These are phyloP conservation scores for Fusarium sp. DNA, from an alignment of 2,329 filamentous ascomycete genomes.

Conservation along the genomic window DNA sequence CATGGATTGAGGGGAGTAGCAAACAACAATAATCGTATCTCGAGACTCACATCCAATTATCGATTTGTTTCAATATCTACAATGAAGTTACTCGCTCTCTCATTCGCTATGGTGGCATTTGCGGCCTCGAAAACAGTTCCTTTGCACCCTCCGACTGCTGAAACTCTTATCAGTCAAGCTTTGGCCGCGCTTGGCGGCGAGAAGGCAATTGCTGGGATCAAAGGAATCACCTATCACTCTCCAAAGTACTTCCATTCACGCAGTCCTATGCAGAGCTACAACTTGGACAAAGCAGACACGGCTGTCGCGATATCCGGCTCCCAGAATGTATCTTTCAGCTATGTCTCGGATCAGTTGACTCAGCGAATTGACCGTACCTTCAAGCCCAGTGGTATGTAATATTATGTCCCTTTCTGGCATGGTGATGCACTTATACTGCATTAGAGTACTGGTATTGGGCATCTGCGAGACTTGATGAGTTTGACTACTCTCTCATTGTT, in stretches of 20 bases:
- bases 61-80: neutral
- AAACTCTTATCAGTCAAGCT: neutral
- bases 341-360: neutral
- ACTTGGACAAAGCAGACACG: neutral
- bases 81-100: neutral
- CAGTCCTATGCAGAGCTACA: neutral
- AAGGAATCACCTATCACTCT: neutral
- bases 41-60: neutral
- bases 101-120: neutral
- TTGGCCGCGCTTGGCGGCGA: neutral
- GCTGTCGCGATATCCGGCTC: neutral
- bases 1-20: neutral
- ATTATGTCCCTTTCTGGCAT: rapidly evolving
- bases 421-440: rapidly evolving
- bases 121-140: neutral
- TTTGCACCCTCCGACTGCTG: neutral
- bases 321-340: neutral
- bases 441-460: neutral
- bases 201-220: neutral
- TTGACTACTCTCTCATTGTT: neutral
- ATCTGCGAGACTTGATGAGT: neutral
- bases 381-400: neutral
- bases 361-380: neutral
- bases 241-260: neutral
- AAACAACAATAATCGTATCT: neutral